Conservation (phyloP, 805 yeast genomes). For the Clavispora phyllophila region DNA sequence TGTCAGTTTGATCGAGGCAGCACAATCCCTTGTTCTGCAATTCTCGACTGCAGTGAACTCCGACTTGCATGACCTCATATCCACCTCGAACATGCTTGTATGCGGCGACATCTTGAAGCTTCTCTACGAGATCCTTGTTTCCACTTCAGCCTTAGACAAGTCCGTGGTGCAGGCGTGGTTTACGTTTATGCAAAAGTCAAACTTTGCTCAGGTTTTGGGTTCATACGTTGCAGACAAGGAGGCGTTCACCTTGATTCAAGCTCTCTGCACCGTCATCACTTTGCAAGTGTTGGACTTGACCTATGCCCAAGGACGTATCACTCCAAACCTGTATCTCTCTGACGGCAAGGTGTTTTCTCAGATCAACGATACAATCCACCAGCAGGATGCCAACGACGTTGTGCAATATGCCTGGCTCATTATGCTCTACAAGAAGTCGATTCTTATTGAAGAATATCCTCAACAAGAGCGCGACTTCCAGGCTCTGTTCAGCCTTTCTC, state of each 20-base stretch:
- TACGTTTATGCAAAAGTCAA: slow-evolving; percentile 35
- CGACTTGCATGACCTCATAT: slow-evolving; percentile 16
- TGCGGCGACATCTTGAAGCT: slow-evolving; percentile 33
- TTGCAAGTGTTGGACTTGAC: slow-evolving; percentile 55
- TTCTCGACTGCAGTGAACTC: slow-evolving; percentile 1
- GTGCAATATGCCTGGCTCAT: slow-evolving; percentile 66
- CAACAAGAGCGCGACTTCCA: slow-evolving; percentile 18
- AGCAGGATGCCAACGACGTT: slow-evolving; percentile 37
- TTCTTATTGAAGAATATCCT: slow-evolving; percentile 35
- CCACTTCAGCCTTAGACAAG: slow-evolving; percentile 29
- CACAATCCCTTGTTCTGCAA: not conserved
- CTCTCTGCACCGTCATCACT: slow-evolving; percentile 45
- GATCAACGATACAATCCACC: slow-evolving; percentile 37
- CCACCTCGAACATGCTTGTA: slow-evolving; percentile 27
- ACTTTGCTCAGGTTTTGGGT: slow-evolving; percentile 22
- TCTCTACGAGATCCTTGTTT: slow-evolving; percentile 34
- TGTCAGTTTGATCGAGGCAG: slow-evolving; percentile 2
- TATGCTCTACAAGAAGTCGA: slow-evolving; percentile 47
- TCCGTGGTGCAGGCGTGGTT: slow-evolving; percentile 51
- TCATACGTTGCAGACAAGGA: slow-evolving; percentile 23
- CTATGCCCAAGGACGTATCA: slow-evolving; percentile 33
- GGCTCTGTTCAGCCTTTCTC: slow-evolving; percentile 13
- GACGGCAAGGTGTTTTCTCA: slow-evolving; percentile 33
- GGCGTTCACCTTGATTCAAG: slow-evolving; percentile 33
- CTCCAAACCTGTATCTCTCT: slow-evolving; percentile 6